These are phyloP conservation scores for Talaromyces sp. DNA, from an alignment of 2,329 filamentous ascomycete genomes.

Conservation along the genomic window DNA sequence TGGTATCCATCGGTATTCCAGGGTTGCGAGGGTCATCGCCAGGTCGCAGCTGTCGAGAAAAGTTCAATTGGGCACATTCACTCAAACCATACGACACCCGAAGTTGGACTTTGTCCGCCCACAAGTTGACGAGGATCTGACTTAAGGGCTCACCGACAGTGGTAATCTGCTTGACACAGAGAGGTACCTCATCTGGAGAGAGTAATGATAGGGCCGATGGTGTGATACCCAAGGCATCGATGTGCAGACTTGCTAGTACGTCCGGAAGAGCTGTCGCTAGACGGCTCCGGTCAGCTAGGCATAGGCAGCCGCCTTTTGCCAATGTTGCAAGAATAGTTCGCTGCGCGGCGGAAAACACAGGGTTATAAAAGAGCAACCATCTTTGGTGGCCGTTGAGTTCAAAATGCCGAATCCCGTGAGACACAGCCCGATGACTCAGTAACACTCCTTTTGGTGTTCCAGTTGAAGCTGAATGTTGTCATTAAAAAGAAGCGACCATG, in stretches of 20 bases:
- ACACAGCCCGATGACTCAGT: neutral
- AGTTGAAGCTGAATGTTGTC: neutral
- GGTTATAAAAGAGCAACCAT: neutral
- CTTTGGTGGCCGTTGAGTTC: neutral
- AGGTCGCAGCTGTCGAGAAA: neutral
- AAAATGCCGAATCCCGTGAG: neutral
- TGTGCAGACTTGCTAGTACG: neutral
- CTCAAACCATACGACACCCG: neutral
- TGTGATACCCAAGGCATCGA: neutral
- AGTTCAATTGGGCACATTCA: neutral
- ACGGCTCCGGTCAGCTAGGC: neutral
- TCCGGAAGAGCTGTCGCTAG: too few species aligned
- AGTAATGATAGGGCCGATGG: neutral
- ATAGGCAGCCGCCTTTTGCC: neutral
- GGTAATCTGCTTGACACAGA: neutral
- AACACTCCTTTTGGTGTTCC: neutral
- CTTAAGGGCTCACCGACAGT: too few species aligned
- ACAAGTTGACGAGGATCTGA: too few species aligned
- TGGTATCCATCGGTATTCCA: neutral
- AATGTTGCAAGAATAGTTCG: neutral
- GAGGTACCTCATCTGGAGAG: neutral
- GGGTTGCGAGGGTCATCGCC: neutral
- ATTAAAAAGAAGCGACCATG: too few species aligned
- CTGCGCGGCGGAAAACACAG: neutral
- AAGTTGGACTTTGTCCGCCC: too few species aligned